Percentiles rank a stretch among this genome's conserved stretches.
Conservation (phyloP, 345 rosid species). For the Physaria fendleri region DNA sequence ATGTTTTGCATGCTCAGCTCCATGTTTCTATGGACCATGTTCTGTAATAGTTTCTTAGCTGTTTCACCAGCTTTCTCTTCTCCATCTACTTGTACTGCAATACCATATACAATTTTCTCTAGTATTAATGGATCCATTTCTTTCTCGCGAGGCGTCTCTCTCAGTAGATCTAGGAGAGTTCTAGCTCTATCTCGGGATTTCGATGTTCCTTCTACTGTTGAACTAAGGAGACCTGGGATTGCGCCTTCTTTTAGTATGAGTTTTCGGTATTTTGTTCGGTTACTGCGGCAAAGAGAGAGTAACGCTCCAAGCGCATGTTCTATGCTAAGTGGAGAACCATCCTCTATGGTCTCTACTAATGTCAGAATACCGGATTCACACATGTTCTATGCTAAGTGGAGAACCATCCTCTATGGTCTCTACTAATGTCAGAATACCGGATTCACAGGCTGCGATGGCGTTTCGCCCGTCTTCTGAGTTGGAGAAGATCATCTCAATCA, state of each 20-base stretch:
- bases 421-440: slow-evolving; percentile 60
- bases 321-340: slow-evolving; percentile 59
- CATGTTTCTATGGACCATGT: slow-evolving; percentile 71
- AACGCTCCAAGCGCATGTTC: slow-evolving; percentile 61
- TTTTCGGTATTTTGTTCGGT: slow-evolving; percentile 48
- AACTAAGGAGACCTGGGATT: slow-evolving; percentile 63
- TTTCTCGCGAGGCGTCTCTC: slow-evolving; percentile 58
- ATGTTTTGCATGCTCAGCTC: slow-evolving; percentile 48
- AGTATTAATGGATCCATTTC: slow-evolving; percentile 46
- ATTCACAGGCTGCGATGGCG: slow-evolving; percentile 46
- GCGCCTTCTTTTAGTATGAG: slow-evolving; percentile 77
- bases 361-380: slow-evolving; percentile 58
- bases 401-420: slow-evolving; percentile 80
- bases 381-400: slow-evolving; percentile 51
- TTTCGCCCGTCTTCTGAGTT: slow-evolving; percentile 57
- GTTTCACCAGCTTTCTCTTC: slow-evolving; percentile 64
- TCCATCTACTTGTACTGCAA: slow-evolving; percentile 53
- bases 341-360: slow-evolving; percentile 67
- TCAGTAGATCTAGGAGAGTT: slow-evolving; percentile 54
- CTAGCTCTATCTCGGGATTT: slow-evolving; percentile 63
- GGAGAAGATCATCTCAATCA: slow-evolving; percentile 58
- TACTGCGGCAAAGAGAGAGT: slow-evolving; percentile 51
- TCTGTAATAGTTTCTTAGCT: slow-evolving; percentile 57
- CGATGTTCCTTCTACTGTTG: slow-evolving; percentile 60
- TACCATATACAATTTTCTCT: slow-evolving; percentile 54